Conservation (phyloP, 2,329 filamentous ascomycete genomes). For the Madurella mycetomatis region DNA sequence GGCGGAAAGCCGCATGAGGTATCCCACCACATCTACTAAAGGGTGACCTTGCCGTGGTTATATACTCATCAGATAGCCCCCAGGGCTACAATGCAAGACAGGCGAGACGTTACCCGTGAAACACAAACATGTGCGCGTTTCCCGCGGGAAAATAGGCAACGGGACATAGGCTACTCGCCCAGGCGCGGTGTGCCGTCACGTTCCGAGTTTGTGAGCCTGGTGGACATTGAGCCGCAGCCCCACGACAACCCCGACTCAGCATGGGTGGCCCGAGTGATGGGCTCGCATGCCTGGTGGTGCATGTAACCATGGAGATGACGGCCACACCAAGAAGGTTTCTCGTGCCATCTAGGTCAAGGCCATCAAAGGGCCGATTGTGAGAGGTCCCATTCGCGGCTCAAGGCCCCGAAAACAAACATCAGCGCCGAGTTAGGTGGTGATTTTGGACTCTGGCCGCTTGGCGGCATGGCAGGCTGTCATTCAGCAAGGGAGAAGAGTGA, state of each 20-base stretch:
- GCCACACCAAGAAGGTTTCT: background rate
- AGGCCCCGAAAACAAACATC: background rate
- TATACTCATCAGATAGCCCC: too few species aligned
- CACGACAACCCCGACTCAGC: too few species aligned
- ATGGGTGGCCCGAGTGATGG: background rate
- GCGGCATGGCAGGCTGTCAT: background rate
- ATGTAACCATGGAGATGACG: slow-evolving; percentile 10
- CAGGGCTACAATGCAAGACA: slow-evolving; percentile 1
- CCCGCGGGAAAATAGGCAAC: too few species aligned
- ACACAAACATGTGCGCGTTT: slow-evolving; percentile 7
- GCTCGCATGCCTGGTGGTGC: background rate
- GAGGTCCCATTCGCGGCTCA: background rate
- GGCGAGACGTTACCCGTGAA: background rate
- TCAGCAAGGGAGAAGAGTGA: background rate
- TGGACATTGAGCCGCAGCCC: too few species aligned
- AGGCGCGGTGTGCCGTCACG: background rate
- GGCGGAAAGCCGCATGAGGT: background rate
- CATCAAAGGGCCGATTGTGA: slow-evolving; percentile 13
- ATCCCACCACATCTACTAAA: background rate
- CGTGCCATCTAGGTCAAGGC: background rate
- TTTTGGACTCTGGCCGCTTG: background rate
- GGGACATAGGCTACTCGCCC: background rate
- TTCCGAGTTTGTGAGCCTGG: background rate
- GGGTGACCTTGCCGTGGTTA: background rate
- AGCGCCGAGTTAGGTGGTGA: slow-evolving; percentile 1